Evolutionary conservation across 2,329 filamentous ascomycete species (phyloP).

Genomic region (Colletotrichum camelliae): DNA sequence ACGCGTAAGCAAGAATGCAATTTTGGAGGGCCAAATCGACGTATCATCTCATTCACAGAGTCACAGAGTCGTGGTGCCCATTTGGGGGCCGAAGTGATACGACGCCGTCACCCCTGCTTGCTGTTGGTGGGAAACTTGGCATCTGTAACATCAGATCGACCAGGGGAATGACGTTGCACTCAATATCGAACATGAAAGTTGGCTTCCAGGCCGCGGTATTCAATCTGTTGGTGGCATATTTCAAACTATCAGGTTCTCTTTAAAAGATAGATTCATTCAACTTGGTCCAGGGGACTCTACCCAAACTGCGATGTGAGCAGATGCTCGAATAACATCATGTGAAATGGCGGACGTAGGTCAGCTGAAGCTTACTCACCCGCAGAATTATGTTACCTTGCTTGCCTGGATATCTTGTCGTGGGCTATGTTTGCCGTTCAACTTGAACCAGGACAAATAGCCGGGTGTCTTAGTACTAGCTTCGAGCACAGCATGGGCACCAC

Average conservation of each 20-base stretch:
- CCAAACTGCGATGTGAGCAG: background rate
- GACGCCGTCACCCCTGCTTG: background rate
- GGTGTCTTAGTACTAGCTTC: background rate
- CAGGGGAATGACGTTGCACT: background rate
- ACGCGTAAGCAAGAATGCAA: background rate
- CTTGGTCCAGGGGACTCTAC: background rate
- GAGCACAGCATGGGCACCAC: accelerated
- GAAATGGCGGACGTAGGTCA: background rate
- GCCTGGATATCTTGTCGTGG: background rate
- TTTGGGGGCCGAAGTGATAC: background rate
- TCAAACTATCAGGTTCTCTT: background rate
- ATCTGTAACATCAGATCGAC: background rate
- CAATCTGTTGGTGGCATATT: background rate
- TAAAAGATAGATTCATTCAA: background rate
- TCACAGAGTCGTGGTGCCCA: background rate
- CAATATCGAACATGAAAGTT: background rate
- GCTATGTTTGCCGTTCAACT: background rate
- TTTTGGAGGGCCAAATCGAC: background rate
- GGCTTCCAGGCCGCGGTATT: background rate
- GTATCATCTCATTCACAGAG: background rate
- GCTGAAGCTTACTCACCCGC: accelerated
- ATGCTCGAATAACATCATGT: background rate
- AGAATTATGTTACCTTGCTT: accelerated
- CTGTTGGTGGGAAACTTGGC: background rate
- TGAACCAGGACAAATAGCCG: background rate